Conservation (phyloP, 305 asterid species). For the Fraxinus sp. region DNA sequence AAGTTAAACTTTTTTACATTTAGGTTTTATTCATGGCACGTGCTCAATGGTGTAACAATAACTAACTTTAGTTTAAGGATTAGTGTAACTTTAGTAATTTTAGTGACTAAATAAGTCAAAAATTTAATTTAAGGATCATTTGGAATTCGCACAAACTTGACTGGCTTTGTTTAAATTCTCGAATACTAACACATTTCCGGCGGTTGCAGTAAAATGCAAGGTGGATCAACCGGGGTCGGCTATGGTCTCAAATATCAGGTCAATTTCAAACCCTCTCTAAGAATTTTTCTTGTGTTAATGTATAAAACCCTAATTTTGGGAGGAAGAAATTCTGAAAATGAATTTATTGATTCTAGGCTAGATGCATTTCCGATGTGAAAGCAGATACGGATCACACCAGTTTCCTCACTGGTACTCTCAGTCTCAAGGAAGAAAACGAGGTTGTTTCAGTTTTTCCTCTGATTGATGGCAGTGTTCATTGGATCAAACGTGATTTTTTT, state of each 20-base stretch:
- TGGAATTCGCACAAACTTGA: neutral
- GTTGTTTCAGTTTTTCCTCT: slow-evolving; percentile 29
- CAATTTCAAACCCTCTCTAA: neutral
- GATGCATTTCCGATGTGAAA: slow-evolving; percentile 93
- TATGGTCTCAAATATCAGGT: slow-evolving; percentile 98
- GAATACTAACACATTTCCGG: neutral
- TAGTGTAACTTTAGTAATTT: neutral
- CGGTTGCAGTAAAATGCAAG: slow-evolving; percentile 53
- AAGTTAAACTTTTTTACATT: neutral
- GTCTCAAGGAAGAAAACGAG: slow-evolving; percentile 98
- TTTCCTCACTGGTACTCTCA: slow-evolving; percentile 87
- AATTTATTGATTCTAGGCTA: slow-evolving; percentile 52
- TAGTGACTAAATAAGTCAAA: neutral
- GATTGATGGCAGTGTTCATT: slow-evolving; percentile 13
- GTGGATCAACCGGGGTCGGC: slow-evolving; percentile 86
- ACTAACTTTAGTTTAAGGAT: neutral
- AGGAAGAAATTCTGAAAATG: slow-evolving; percentile 18
- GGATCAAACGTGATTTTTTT: slow-evolving; percentile 25
- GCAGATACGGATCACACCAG: slow-evolving; percentile 97
- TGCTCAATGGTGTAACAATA: neutral
- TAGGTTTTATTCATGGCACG: neutral
- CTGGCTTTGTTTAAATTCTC: too few species aligned
- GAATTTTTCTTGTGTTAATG: slow-evolving; percentile 1
- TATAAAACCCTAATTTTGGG: slow-evolving; percentile 8
- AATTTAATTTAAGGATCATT: neutral